Base-by-base conservation (phyloP, 2,329 filamentous ascomycete genomes). In the Aspergillus sergii region DNA sequence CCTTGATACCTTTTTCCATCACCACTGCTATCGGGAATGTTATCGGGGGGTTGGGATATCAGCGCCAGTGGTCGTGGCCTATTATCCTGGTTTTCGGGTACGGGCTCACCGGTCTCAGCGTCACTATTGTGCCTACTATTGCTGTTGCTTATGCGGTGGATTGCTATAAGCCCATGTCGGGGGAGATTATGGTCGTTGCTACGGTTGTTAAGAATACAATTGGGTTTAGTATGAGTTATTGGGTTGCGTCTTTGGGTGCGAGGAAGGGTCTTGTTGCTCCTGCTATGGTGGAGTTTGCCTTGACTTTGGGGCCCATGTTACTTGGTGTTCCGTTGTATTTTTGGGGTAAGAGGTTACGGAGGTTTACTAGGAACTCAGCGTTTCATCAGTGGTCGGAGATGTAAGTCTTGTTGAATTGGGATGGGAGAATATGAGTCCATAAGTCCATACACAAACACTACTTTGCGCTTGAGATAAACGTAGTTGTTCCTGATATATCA, bases 151-250 rank as follows among this genome's bases (percentile, higher is more conserved):
- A 89, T 69, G 85, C 86, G 0, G 83, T 89, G 19, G 88, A 90
- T 72, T 84, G 82, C 61, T 89, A 90, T 74, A 89, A 89, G 75
- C 85, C 87, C 0, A 84, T 89, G 2, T 82, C 86, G 0, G 86
- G 87, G 3, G 82, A 81, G 3, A 76, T 89, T 55, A 86, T 89
- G 71, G 86, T 89, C 0, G 79, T 83, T 9, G 84, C 88, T 66
- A 89, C 86, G 58, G 85, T 89, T 53, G 87, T 88, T 69, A 89
- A 89, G 78, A 89, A 89, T 61, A 60, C 88, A 0, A 88, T 85
- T 85, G 86, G 87, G 1, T 89, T 88, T 71, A 86, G 86, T 0
- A 85, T 88, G 66, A 78, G 78, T 57, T 84, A 85, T 60, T 86
- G 85, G 66, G 83, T 86, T 63, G 86, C 83, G 0, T 75, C 78